Conservation (phyloP, 1,284 basidiomycete species). For the Schizophyllum commune region DNA sequence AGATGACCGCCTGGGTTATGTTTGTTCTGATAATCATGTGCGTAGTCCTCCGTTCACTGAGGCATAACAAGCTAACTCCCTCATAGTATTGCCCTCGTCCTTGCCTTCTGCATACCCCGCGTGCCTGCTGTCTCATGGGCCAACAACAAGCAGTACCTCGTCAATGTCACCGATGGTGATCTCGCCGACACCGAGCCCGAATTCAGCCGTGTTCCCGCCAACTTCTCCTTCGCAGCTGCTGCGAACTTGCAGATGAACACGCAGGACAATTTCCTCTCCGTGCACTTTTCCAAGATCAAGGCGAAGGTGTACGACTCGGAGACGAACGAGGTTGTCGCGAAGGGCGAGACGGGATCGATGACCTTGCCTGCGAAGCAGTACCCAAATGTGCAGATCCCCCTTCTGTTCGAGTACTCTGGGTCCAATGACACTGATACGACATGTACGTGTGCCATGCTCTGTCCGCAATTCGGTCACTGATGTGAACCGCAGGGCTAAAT, state of each 20-base stretch:
- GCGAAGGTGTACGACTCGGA: slow-evolving; percentile 62
- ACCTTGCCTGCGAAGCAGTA: slow-evolving; percentile 59
- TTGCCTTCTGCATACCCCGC: slow-evolving; percentile 75
- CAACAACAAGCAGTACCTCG: slow-evolving; percentile 31
- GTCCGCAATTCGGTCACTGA: background rate
- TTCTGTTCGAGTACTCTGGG: slow-evolving; percentile 78
- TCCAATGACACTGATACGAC: slow-evolving; percentile 76
- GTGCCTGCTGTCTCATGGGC: slow-evolving; percentile 67
- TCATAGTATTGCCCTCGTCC: slow-evolving; percentile 55
- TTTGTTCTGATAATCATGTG: slow-evolving; percentile 62
- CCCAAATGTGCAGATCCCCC: slow-evolving; percentile 56
- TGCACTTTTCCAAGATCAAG: slow-evolving; percentile 59
- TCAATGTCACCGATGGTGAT: background rate
- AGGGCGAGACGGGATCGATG: slow-evolving; percentile 49
- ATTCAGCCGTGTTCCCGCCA: slow-evolving; percentile 71
- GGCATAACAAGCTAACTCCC: slow-evolving; percentile 4
- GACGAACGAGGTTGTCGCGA: slow-evolving; percentile 55
- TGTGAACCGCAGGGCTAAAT: slow-evolving; percentile 46
- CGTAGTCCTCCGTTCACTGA: slow-evolving; percentile 25
- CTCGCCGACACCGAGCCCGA: slow-evolving; percentile 36
- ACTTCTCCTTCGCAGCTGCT: slow-evolving; percentile 77
- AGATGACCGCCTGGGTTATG: slow-evolving; percentile 54
- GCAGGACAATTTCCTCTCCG: slow-evolving; percentile 60
- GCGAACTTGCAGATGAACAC: slow-evolving; percentile 73
- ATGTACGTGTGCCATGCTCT: slow-evolving; percentile 40